Evolutionary conservation across 2,329 filamentous ascomycete species (phyloP), one percentile per base, ranked within the genome.

Genomic region (Aspergillus sp.): DNA sequence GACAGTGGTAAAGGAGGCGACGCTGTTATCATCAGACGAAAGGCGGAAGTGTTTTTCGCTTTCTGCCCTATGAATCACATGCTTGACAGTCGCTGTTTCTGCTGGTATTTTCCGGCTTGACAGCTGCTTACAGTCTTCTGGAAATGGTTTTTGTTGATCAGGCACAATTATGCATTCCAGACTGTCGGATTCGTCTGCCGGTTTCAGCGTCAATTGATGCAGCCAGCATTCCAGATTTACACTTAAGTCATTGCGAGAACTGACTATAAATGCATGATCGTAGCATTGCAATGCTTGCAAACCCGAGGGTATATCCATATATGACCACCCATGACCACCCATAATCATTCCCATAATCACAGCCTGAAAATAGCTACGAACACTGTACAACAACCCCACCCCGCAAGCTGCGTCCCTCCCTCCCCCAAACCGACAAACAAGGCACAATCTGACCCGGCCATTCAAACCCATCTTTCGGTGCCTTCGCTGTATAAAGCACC

Each of bases 391-490:
- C 56, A 32, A 71, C 51, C 10, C 60, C 70, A 12, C 67, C 71
- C 35, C 57, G 57, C 46, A 74, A 52, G 47, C 51, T 53, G 42
- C 52, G 54, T 19, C 67, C 70, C 41, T 61, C 49, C 15, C 51
- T 46, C 4, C 68, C 69, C 67, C 69, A 74, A 32, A 74, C 60
- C 35, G 63, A 63, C 49, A 58, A 62, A 54, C 70, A 74, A 7
- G 72, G 72, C 20, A 74, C 53, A 35, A 73, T 53, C 48, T 72
- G 71, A 7, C 63, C 64, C 10, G 53, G 48, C 57, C 61, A 65
- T 17, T 46, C 43, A 4, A 39, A 19, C 10, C 50, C 49, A 22
- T 52, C 47, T 4, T 52, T 30, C 32, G 67, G 35, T 12, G 55
- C 47, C 41, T 61, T 55, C 4, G 64, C 55, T 4, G 62, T 67